These are phyloP conservation scores for Immersiporthe knoxdaviesiana DNA, from an alignment of 2,329 filamentous ascomycete species.

Conservation along the genomic window DNA sequence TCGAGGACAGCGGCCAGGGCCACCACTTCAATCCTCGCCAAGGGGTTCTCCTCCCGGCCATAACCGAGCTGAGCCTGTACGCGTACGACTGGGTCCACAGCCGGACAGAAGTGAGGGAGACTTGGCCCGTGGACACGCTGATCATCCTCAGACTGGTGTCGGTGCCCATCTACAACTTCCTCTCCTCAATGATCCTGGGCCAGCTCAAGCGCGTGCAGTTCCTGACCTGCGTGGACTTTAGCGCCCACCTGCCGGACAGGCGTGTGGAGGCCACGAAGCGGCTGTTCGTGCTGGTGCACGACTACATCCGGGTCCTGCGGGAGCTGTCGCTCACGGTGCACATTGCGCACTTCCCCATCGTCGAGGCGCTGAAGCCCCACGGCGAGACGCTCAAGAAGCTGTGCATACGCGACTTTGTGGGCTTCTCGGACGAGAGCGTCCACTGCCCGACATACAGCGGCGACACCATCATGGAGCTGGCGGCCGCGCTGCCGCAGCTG, in stretches of 20 bases:
- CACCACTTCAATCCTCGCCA: conserved; percentile 47
- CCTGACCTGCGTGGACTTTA: conserved; percentile 51
- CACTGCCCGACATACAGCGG: conserved; percentile 49
- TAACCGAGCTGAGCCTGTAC: conserved; percentile 45
- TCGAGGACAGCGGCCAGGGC: conserved; percentile 50
- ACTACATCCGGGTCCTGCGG: conserved; percentile 43
- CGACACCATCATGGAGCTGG: conserved; percentile 40
- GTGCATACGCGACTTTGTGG: conserved; percentile 49
- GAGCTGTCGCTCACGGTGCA: conserved; percentile 48
- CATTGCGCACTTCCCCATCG: conserved; percentile 43
- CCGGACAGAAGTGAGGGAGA: conserved; percentile 38
- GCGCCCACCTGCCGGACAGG: conserved; percentile 43
- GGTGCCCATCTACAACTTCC: conserved; percentile 36
- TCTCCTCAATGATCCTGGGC: no score
- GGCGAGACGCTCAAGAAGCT: conserved; percentile 43
- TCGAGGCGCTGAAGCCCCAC: conserved; percentile 46
- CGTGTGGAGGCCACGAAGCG: conserved; percentile 45
- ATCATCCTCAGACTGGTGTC: conserved; percentile 48
- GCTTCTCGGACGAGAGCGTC: conserved; percentile 48
- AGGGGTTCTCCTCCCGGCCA: no score
- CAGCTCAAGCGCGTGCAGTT: conserved; percentile 43
- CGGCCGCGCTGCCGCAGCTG: conserved; percentile 39
- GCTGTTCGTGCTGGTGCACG: conserved; percentile 44
- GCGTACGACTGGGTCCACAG: conserved; percentile 56
- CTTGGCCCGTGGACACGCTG: no score